These are phyloP conservation scores for Penicillium robsamsonii DNA, from an alignment of 495 filamentous ascomycete genomes.

Conservation along the genomic window DNA sequence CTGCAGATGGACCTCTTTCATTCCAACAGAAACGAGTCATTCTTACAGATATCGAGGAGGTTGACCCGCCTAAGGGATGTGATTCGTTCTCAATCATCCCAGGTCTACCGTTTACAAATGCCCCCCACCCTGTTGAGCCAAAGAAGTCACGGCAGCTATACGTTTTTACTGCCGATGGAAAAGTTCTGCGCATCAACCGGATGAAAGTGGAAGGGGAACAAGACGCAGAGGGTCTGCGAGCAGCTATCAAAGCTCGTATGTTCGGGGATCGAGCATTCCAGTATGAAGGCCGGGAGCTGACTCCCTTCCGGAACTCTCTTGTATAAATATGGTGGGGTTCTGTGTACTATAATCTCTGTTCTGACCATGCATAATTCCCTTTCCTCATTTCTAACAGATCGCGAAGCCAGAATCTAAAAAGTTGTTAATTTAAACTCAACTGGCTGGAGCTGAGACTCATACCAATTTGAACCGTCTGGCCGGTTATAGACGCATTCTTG, in stretches of 20 bases:
- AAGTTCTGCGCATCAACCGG: conserved; percentile 35
- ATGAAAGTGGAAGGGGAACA: conserved; percentile 48
- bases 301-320: conserved; percentile 41
- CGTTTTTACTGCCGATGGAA: conserved; percentile 39
- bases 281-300: conserved; percentile 29
- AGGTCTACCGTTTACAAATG: conserved; percentile 41
- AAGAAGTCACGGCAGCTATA: conserved; percentile 36
- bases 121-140: conserved; percentile 25
- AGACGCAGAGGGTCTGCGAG: conserved; percentile 36
- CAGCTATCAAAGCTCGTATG: conserved; percentile 46
- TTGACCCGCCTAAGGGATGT: conserved; percentile 29
- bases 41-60: conserved; percentile 40
- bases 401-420: conserved; percentile 39
- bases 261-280: conserved; percentile 33
- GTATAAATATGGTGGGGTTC: conserved; percentile 18
- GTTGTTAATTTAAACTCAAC: conserved; percentile 7
- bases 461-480: conserved; percentile 55
- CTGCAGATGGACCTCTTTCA: conserved; percentile 12
- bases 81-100: conserved; percentile 32
- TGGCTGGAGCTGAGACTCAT: conserved; percentile 12
- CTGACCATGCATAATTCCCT: conserved; percentile 24
- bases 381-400: conserved; percentile 20
- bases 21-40: conserved; percentile 42
- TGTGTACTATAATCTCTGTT: conserved; percentile 14
- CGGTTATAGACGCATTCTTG: conserved; percentile 58